Evolutionary conservation across 305 asterid genomes (phyloP), one percentile per base, ranked within the genome.

Genomic region (Fraxinus baroniana): DNA sequence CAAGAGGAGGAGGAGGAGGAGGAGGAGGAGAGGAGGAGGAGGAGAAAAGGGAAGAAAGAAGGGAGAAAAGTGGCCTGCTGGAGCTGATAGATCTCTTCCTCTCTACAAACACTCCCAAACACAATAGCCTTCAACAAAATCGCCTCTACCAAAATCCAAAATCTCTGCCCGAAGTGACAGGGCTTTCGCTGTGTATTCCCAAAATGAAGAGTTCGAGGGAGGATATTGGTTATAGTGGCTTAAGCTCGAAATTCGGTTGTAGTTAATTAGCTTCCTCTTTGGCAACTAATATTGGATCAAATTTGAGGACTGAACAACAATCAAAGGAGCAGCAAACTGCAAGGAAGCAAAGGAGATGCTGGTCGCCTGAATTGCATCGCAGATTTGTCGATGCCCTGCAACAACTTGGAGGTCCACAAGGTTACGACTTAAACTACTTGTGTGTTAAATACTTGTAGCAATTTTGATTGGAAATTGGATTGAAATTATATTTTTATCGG

Each of bases 351-450:
- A 84, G 98, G 89, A 84, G 98, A 85, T 90, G 97, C 87, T 95
- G 98, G 98, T 95, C 98, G 7, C 92, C 95, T 9, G 98, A 95
- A 78, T 87, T 95, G 87, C 98, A 95, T 74, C 88, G 93, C 78
- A 90, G 93, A 57, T 95, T 95, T 32, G 88, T 93, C 10, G 86
- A 87, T 78, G 95, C 93, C 78, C 87, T 93, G 83, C 92, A 92
- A 78, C 90, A 89, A 80, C 96, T 94, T 70, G 98, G 98, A 8
- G 98, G 98, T 39, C 82, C 95, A 76, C 97, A 90, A 92, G 97
- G 98, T 94, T 57, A 46, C 93, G 30, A 83, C 49, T 84, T 76
- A 28, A 66, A 44, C 24, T 66, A 3, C 33, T 8, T 24, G 74
- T 12, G 17, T 66, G 8, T 24, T 66, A 15, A 52, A 52, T 17